phyloP scores from a whole-genome alignment of 345 rosid species.

The Excoecaria cochinchinensis region DNA sequence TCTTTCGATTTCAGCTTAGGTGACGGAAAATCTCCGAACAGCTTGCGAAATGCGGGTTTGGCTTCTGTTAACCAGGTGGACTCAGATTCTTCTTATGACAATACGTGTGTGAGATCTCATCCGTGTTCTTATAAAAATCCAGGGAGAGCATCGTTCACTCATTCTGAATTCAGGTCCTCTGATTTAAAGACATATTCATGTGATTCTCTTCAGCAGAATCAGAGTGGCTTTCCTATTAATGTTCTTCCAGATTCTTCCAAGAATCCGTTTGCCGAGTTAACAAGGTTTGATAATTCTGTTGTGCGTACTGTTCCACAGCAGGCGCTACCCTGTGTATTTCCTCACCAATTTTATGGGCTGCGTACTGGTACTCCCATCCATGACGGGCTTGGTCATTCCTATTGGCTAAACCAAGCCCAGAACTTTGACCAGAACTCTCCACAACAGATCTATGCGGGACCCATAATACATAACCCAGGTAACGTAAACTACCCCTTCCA shows the following conservation, averaged over 20 bases:
- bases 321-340: conserved; percentile 13
- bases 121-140: conserved; percentile 19
- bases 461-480: conserved; percentile 22
- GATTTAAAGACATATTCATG: conserved; percentile 2
- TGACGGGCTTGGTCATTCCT: conserved; percentile 3
- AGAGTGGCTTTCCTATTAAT: not conserved
- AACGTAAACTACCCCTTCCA: not conserved
- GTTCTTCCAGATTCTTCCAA: conserved; percentile 1
- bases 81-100: conserved; percentile 2
- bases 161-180: conserved; percentile 2
- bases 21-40: not conserved
- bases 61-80: conserved; percentile 7
- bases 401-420: conserved; percentile 5
- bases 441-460: conserved; percentile 4
- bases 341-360: not conserved
- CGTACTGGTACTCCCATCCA: conserved; percentile 9
- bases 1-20: not conserved
- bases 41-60: conserved; percentile 4
- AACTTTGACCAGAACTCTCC: conserved; percentile 6
- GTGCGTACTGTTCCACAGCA: conserved; percentile 5
- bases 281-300: conserved; percentile 10
- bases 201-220: not conserved
- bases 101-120: not conserved
- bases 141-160: conserved; percentile 5
- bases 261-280: conserved; percentile 1